Evolutionary conservation across 129 eudicot species (phyloP).

Genomic region (Artemisia argyi): DNA sequence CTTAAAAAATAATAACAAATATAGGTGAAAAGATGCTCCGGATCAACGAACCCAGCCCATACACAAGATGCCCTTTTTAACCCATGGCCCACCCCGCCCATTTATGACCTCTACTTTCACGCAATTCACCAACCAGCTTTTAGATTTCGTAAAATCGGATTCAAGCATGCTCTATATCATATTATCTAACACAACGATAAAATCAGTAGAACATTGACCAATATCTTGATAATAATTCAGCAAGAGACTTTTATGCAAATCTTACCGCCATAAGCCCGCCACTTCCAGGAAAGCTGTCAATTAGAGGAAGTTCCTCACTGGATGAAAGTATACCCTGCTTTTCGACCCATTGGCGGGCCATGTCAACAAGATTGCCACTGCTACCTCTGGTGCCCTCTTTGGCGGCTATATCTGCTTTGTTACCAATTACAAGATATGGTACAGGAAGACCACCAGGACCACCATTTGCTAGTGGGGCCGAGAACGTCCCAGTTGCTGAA

Average conservation of each 20-base stretch:
- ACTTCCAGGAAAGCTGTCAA: slow-evolving; percentile 85
- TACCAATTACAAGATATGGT: slow-evolving; percentile 85
- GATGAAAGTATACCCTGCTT: slow-evolving; percentile 93
- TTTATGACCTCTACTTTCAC: slow-evolving; percentile 1
- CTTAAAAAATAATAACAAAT: too few species aligned
- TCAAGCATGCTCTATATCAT: slow-evolving; percentile 13
- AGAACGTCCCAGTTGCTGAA: slow-evolving; percentile 78
- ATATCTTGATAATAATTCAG: neutral
- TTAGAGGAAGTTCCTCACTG: slow-evolving; percentile 81
- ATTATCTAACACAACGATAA: slow-evolving; percentile 17
- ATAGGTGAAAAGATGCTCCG: neutral
- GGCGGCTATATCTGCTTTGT: slow-evolving; percentile 94
- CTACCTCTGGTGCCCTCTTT: slow-evolving; percentile 81
- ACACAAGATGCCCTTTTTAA: neutral
- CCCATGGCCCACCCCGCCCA: neutral
- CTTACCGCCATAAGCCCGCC: slow-evolving; percentile 88
- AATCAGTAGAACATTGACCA: neutral
- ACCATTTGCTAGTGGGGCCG: slow-evolving; percentile 84
- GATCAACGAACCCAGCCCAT: neutral
- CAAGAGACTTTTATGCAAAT: slow-evolving; percentile 12
- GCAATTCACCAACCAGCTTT: slow-evolving; percentile 8
- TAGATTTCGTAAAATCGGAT: slow-evolving; percentile 1
- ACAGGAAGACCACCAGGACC: slow-evolving; percentile 98
- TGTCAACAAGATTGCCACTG: slow-evolving; percentile 97
- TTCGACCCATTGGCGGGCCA: slow-evolving; percentile 93